phyloP scores from a whole-genome alignment of 371 early-diverging fungal genomes.

The Parasitella parasitica region DNA sequence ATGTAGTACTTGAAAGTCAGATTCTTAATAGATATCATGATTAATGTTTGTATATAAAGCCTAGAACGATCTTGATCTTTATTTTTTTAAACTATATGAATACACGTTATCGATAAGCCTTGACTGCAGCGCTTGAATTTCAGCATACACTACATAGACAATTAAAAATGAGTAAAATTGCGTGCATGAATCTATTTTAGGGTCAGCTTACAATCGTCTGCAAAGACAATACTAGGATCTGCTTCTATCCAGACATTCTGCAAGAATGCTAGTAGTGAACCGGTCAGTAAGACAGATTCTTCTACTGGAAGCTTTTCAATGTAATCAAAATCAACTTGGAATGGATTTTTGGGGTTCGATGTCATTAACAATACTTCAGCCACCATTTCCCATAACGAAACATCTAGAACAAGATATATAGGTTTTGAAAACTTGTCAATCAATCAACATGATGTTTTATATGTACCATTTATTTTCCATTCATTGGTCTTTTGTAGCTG shows the following conservation, averaged over 20 bases:
- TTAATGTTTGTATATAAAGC: not conserved
- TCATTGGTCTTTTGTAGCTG: constrained; percentile 56
- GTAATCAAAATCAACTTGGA: constrained; percentile 63
- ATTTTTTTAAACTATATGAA: not conserved
- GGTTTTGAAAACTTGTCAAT: no score
- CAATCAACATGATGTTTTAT: not conserved
- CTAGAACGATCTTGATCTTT: not conserved
- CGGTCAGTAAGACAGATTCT: constrained; percentile 62
- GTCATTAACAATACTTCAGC: constrained; percentile 66
- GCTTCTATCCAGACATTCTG: constrained; percentile 59
- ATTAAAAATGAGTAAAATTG: not conserved
- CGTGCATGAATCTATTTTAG: no score
- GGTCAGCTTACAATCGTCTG: constrained; percentile 44
- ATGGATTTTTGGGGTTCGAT: constrained; percentile 66
- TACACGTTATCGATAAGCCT: constrained; percentile 8
- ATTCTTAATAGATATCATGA: not conserved
- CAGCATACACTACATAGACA: not conserved
- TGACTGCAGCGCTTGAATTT: constrained; percentile 7
- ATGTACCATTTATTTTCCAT: constrained; percentile 49
- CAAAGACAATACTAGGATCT: constrained; percentile 35
- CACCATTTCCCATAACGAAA: constrained; percentile 76
- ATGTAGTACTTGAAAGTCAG: not conserved
- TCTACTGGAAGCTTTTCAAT: constrained; percentile 61
- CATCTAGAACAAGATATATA: constrained; percentile 40
- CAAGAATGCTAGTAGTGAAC: constrained; percentile 70